Evolutionary conservation across 257 asterid genomes (phyloP), one percentile per base, ranked within the genome.

Genomic region (Petunia secreta): DNA sequence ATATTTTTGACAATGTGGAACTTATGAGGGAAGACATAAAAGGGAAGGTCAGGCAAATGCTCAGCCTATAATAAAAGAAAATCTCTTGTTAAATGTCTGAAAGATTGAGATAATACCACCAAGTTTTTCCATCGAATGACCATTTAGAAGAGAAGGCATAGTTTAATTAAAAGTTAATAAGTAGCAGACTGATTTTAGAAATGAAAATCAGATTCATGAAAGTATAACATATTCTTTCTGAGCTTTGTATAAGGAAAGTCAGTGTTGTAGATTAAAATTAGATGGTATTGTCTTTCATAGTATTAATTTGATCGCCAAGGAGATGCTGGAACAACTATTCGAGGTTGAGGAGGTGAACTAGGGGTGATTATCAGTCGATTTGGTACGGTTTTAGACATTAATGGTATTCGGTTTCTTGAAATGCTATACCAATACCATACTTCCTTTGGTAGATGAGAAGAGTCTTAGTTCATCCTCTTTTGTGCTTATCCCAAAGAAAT

Each of bases 1-100:
- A 66, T 66, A 10, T 14, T 65, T 65, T n/a, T 40, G 74, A 66
- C 39, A 34, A 66, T 15, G 53, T 39, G 74, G 74, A 66, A 40
- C 74, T 40, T 66, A 8, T 63, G 68, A n/a, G 44, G 1, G 15
- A 63, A 4, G 43, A 63, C 8, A 62, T 62, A 62, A 63, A 63
- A 63, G 15, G 10, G 68, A 40, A 40, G 53, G 39, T 40, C 52
- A 66, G 53, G 40, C 11, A 3, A 66, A 15, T 66, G 50, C 37
- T 66, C 74, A 66, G 14, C 40, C 36, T 52, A 25, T 66, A 1
- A 36, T 36, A 66, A 66, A 66, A 66, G 53, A 66, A 25, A 66
- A 40, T 66, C 53, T 66, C 53, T 2, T 5, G 15, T 40, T 66
- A 40, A 66, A 40, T 15, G 52, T 4, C 53, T 40, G 53, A 14